Evolutionary conservation across 1,284 basidiomycete species (phyloP).

Genomic region (Melanopsichium pennsylvanicum): DNA sequence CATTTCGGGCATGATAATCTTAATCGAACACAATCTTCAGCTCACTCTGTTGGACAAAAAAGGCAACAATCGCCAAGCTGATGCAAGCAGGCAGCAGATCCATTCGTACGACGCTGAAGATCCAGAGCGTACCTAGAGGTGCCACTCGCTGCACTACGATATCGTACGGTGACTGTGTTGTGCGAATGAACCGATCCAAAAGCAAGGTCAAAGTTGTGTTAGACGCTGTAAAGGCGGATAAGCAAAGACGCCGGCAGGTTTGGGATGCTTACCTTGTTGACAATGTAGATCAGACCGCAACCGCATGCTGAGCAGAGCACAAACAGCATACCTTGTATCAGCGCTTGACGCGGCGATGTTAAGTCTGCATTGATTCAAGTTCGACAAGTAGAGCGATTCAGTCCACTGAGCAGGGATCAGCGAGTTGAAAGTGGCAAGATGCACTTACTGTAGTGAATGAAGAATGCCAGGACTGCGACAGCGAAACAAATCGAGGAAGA

Average conservation of each 20-base stretch:
- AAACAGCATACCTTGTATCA: conserved; percentile 42
- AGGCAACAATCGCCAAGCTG: conserved; percentile 56
- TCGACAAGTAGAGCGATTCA: neutral
- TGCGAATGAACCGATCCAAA: neutral
- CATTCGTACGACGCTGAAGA: conserved; percentile 63
- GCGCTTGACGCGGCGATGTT: conserved; percentile 28
- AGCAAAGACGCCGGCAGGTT: too few species aligned
- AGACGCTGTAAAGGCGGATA: too few species aligned
- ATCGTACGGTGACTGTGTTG: conserved; percentile 55
- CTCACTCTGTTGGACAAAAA: conserved; percentile 30
- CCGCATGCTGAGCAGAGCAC: conserved; percentile 42
- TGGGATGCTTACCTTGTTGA: conserved; percentile 49
- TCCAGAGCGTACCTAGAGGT: conserved; percentile 66
- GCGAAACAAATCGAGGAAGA: conserved; percentile 46
- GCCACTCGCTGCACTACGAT: conserved; percentile 62
- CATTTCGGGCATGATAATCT: neutral
- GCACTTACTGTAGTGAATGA: conserved; percentile 52
- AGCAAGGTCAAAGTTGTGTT: too few species aligned
- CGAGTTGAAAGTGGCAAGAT: neutral
- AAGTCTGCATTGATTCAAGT: conserved; percentile 29
- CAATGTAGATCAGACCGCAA: conserved; percentile 52
- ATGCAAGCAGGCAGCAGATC: conserved; percentile 57
- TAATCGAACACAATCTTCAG: conserved; percentile 39
- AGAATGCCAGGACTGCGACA: conserved; percentile 37
- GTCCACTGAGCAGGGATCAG: neutral